Base-by-base conservation (phyloP, 108 stramenopile species). In the Cyclotella distinguenda region DNA sequence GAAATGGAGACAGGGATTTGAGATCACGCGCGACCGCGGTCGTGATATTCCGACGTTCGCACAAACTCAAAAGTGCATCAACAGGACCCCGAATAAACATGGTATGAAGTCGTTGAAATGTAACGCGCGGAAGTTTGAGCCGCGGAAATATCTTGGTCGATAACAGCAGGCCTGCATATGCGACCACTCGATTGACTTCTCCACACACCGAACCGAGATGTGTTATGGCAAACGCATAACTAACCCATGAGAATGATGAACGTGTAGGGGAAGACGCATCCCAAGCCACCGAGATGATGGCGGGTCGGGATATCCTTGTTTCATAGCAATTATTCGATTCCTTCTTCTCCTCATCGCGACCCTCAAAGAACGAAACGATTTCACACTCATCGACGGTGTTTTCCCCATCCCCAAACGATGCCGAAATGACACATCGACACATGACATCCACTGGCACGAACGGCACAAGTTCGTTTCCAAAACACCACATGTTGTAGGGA, bases 371-470 rank as follows among this genome's bases (percentile, higher is more conserved):
- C 8, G 35, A 40, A 35, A 39, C 9, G 35, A n/a, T 10, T 44
- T 68, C 55, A 42, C 35, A 4, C 12, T 33, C 32, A 10, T n/a
- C 56, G 2, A 23, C 21, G 19, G 43, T 5, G 10, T 18, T 36
- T 18, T 60, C 21, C 9, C 45, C 67, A 13, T 50, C 25, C 7
- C 43, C 66, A 53, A 90, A 91, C 6, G 88, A 63, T 63, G 83
- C 84, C 1, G 68, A 38, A 1, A 92, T 35, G 25, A 89, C 67
- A 40, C 77, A 86, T 22, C 86, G 74, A 49, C 83, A 78, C 0
- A 92, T 73, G 31, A 95, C 85, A 70, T 95, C 94, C 0, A 90
- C 90, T 3, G 94, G 94, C 22, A 95, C 80, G 40, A 86, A 86
- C 8, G 90, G 70, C 6, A 84, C 90, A 13, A 36, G 15, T 43